A percentile compares a stretch with the other conserved stretches of the same genome.
phyloP scores from a whole-genome alignment of 768 basidiomycete genomes.

The Kockovaella imperatae region DNA sequence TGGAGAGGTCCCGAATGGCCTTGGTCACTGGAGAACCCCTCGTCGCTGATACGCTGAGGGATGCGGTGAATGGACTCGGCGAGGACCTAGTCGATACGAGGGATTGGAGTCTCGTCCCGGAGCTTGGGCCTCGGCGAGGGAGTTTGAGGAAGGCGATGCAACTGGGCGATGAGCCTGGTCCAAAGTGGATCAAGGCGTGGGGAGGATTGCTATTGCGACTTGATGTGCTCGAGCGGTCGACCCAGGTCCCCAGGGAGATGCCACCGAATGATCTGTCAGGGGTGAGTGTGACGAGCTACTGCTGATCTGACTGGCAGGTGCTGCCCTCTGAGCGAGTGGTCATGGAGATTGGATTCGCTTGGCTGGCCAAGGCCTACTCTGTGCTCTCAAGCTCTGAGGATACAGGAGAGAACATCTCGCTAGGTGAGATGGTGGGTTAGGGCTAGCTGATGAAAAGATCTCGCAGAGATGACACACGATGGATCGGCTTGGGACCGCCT shows the following conservation, averaged over 20 bases:
- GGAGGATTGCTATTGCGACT: conserved; percentile 1
- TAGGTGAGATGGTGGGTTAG: too few species aligned
- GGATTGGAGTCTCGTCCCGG: conserved; percentile 27
- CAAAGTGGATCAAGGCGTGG: conserved; percentile 2
- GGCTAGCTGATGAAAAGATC: too few species aligned
- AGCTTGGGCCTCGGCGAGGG: conserved; percentile 13
- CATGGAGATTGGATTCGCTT: neutral
- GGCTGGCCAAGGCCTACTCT: neutral
- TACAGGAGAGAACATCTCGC: neutral
- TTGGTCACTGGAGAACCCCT: neutral
- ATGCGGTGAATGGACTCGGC: neutral
- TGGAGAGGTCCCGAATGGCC: conserved; percentile 7
- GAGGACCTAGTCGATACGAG: conserved; percentile 16
- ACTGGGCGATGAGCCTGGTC: neutral
- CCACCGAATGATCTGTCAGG: neutral
- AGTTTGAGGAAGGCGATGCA: conserved; percentile 6
- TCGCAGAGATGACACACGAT: too few species aligned
- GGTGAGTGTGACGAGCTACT: conserved; percentile 10
- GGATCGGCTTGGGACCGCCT: neutral
- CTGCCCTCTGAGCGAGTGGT: conserved; percentile 2
- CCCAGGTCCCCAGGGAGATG: neutral
- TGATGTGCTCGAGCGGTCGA: neutral
- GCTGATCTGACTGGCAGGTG: neutral
- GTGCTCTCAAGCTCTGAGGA: neutral
- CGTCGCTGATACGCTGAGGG: neutral